Conservation (phyloP, 108 stramenopile genomes). For the Mediolabrus comicus region DNA sequence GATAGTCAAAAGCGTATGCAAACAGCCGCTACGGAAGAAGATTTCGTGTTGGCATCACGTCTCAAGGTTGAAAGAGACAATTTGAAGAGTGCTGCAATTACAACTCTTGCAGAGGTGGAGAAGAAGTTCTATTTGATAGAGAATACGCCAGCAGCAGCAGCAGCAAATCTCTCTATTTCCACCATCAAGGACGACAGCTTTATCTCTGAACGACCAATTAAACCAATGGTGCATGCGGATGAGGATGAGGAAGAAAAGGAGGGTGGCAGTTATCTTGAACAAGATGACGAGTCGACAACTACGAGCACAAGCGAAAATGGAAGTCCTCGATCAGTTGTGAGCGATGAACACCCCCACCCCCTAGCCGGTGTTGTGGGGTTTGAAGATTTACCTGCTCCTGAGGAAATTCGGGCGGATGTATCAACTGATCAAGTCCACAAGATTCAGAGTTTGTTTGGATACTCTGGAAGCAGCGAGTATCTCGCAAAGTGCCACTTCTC, state of each 20-base stretch:
- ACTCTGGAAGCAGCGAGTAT: no score
- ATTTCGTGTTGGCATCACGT: constrained; percentile 40
- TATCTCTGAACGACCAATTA: constrained; percentile 24
- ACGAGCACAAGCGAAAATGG: not conserved
- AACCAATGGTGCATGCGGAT: not conserved
- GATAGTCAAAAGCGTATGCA: constrained; percentile 40
- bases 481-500: constrained; percentile 52
- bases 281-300: not conserved
- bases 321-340: not conserved
- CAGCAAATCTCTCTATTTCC: constrained; percentile 18
- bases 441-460: constrained; percentile 47
- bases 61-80: constrained; percentile 48
- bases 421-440: constrained; percentile 38
- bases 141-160: not conserved
- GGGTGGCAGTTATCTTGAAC: not conserved
- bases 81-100: constrained; percentile 13
- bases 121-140: no score
- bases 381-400: constrained; percentile 54
- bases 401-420: constrained; percentile 33
- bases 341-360: constrained; percentile 40
- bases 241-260: not conserved
- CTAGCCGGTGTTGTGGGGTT: constrained; percentile 53
- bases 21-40: constrained; percentile 38
- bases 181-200: constrained; percentile 37
- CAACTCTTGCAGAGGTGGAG: constrained; percentile 34